These are phyloP conservation scores for Fusarium beomiforme DNA, from an alignment of 2,329 filamentous ascomycete species.

Conservation along the genomic window DNA sequence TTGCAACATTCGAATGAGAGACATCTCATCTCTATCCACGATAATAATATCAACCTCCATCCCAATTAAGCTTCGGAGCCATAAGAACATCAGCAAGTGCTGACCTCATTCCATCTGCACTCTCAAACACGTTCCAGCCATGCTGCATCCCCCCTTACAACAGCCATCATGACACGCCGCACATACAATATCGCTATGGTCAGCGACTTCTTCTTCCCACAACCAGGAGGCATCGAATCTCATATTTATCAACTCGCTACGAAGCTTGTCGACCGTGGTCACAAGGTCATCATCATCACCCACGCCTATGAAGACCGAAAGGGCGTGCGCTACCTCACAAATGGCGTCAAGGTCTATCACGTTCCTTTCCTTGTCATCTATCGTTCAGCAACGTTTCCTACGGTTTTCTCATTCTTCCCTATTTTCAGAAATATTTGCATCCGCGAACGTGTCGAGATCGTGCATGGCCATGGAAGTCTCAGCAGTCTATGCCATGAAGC, in stretches of 20 bases:
- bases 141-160: conserved; percentile 23
- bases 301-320: conserved; percentile 93
- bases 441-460: conserved; percentile 93
- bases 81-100: conserved; percentile 10
- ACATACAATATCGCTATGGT: conserved; percentile 87
- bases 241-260: conserved; percentile 98
- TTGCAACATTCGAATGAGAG: conserved; percentile 11
- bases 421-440: conserved; percentile 97
- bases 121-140: conserved; percentile 3
- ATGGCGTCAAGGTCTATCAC: conserved; percentile 98
- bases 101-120: neutral
- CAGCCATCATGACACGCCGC: conserved; percentile 60
- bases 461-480: conserved; percentile 95
- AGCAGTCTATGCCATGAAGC: conserved; percentile 95
- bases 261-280: conserved; percentile 95
- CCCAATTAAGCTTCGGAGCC: neutral
- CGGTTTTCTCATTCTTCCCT: conserved; percentile 98
- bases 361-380: conserved; percentile 97
- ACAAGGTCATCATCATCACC: conserved; percentile 98
- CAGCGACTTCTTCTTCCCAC: conserved; percentile 99
- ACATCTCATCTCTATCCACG: conserved; percentile 1
- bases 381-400: conserved; percentile 91
- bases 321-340: conserved; percentile 93
- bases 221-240: conserved; percentile 95
- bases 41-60: neutral